These are phyloP conservation scores for Xylaria sp. DNA, from an alignment of 2,329 filamentous ascomycete genomes.

Conservation along the genomic window DNA sequence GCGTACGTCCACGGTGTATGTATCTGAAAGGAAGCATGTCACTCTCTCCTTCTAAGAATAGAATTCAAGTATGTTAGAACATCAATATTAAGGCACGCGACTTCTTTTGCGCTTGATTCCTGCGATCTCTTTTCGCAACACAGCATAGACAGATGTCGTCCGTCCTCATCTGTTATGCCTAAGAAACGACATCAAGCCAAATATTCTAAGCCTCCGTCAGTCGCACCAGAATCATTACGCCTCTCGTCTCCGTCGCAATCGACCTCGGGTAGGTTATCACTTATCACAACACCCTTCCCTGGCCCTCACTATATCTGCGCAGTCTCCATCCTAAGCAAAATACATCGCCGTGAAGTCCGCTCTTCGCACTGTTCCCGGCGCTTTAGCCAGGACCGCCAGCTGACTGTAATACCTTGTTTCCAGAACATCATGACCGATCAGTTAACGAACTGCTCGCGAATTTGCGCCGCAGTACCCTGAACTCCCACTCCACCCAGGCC, in stretches of 20 bases:
- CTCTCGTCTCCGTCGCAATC: slow-evolving; percentile 52
- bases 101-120: slow-evolving; percentile 10
- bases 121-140: slow-evolving; percentile 40
- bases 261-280: slow-evolving; percentile 38
- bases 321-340: neutral
- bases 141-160: slow-evolving; percentile 34
- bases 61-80: neutral
- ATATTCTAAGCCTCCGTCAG: slow-evolving; percentile 69
- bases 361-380: neutral
- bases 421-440: slow-evolving; percentile 54
- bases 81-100: slow-evolving; percentile 2
- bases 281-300: slow-evolving; percentile 1
- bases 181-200: slow-evolving; percentile 69
- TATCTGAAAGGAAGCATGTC: neutral
- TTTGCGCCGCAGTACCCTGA: slow-evolving; percentile 59
- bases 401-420: neutral
- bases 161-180: slow-evolving; percentile 61
- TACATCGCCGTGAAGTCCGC: neutral
- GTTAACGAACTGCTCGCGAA: slow-evolving; percentile 72
- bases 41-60: neutral
- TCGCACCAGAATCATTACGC: slow-evolving; percentile 62
- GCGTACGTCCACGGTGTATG: neutral
- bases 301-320: neutral
- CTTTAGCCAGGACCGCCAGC: neutral
- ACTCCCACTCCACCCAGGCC: slow-evolving; percentile 48